phyloP scores from a whole-genome alignment of 2,329 filamentous ascomycete species.

The Myriosclerotinia curreyana region DNA sequence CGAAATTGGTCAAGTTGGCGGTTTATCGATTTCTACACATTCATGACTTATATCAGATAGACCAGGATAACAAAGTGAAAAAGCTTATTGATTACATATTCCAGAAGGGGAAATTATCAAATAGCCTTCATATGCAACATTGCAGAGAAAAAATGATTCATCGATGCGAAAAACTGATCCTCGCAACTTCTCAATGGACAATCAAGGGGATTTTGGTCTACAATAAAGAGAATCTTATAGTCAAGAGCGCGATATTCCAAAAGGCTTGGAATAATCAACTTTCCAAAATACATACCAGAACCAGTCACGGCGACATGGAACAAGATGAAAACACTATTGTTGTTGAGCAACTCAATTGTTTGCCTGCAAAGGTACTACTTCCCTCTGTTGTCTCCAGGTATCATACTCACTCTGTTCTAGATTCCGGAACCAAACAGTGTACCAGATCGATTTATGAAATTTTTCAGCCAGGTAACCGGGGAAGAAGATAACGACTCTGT shows the following conservation, averaged over 20 bases:
- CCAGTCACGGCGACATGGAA: neutral
- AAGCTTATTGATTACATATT: neutral
- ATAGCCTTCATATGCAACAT: neutral
- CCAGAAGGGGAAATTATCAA: neutral
- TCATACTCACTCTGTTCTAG: neutral
- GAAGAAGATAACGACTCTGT: neutral
- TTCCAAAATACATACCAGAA: neutral
- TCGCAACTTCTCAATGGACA: neutral
- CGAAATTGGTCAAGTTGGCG: neutral
- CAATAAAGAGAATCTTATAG: neutral
- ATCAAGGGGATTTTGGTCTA: neutral
- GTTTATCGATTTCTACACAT: conserved; percentile 9
- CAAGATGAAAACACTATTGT: neutral
- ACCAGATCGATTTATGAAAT: neutral
- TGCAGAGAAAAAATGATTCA: conserved; percentile 9
- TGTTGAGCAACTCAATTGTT: neutral
- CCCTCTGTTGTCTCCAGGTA: neutral
- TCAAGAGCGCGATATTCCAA: conserved; percentile 2
- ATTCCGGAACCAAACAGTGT: neutral
- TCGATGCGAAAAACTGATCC: conserved; percentile 2
- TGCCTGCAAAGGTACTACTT: neutral
- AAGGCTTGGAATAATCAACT: conserved; percentile 9
- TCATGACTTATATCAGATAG: conserved; percentile 1
- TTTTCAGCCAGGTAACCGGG: neutral
- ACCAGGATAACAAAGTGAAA: neutral